Base-by-base conservation (phyloP, 2,329 filamentous ascomycete species). In the Xylaria hypoxylon region DNA sequence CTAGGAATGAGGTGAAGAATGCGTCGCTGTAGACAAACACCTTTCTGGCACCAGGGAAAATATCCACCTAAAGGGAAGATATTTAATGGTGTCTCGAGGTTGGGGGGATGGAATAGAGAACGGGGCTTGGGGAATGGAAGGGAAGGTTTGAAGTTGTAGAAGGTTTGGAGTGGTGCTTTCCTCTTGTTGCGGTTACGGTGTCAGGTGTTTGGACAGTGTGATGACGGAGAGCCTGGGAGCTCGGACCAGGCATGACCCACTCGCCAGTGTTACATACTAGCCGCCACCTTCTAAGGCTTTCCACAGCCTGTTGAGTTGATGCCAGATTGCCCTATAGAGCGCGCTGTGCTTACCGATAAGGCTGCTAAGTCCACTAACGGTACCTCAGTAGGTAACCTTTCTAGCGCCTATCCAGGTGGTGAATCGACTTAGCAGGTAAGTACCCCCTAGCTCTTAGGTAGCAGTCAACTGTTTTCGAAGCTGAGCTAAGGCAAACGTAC, bases 201-300 rank as follows among this genome's bases (percentile, higher is more conserved):
- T 45, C 56, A 70, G 59, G 60, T 66, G 68, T 68, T 67, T 65
- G 56, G 60, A 60, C 59, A 58, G 50, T 59, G 48, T 62, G 63
- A 72, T 71, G 70, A 69, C 70, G 70, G 64, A 72, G 67, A 64
- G 65, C 42, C n/a, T 40, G 45, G 51, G 59, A 70, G 70, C 70
- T 72, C 68, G 68, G 70, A 71, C 70, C 70, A 71, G 17, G 19
- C 15, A 5, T 0, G 42, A 33, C 59, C 68, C 68, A 62, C 70
- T 57, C 55, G 17, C 55, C 33, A 48, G 22, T 59, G 57, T 56
- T 56, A 44, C 55, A 50, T 22, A 33, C 31, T 64, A 28, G 68
- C 69, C 69, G 69, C 69, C 69, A 71, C 69, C 69, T 71, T 71
- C 69, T 19, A 71, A 70, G 31, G 66, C 61, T 55, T 71, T 71